Evolutionary conservation across 257 asterid species (phyloP).

Genomic region (Plantago elongata): DNA sequence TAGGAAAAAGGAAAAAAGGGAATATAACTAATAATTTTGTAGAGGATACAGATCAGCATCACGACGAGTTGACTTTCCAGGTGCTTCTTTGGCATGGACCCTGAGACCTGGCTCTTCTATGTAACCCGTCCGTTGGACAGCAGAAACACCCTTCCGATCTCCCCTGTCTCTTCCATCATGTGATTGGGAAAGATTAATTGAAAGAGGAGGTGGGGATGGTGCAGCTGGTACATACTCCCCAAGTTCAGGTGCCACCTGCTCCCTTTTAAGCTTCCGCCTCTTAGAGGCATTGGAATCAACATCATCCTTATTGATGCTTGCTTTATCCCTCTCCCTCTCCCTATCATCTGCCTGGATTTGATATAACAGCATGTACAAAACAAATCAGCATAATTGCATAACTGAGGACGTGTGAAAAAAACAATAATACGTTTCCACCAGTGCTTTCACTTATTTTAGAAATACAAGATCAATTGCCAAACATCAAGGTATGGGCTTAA

Average conservation of each 20-base stretch:
- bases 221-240: constrained; percentile 81
- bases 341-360: constrained; percentile 66
- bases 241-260: constrained; percentile 73
- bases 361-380: constrained; percentile 18
- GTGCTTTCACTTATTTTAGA: no score
- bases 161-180: constrained; percentile 54
- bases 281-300: constrained; percentile 71
- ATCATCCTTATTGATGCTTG: constrained; percentile 61
- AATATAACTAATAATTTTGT: background rate
- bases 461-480: no score
- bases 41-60: constrained; percentile 89
- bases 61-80: constrained; percentile 68
- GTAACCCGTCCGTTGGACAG: constrained; percentile 64
- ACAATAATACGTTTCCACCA: no score
- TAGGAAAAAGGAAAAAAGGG: no score
- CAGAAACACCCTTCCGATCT: constrained; percentile 64
- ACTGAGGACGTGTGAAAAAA: no score
- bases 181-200: constrained; percentile 49
- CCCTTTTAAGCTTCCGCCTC: constrained; percentile 91
- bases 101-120: constrained; percentile 78
- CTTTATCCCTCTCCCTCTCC: constrained; percentile 79
- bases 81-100: constrained; percentile 72
- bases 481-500: no score
- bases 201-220: constrained; percentile 51
- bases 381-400: background rate